phyloP scores from a whole-genome alignment of 1,284 basidiomycete genomes.

The Melampsora americana region DNA sequence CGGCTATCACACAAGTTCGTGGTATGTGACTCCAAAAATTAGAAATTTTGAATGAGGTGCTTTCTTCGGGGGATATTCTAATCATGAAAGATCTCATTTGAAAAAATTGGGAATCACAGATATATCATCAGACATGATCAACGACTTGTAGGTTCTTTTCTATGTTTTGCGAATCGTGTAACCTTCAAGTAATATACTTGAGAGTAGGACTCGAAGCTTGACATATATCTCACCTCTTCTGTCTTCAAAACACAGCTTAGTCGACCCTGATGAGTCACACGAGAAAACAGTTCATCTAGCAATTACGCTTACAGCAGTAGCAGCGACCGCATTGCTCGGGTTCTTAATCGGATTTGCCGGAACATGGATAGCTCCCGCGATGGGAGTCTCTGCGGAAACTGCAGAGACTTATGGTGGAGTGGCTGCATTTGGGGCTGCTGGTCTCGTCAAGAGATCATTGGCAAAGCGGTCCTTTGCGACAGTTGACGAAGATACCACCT shows the following conservation, averaged over 20 bases:
- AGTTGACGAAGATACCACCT: background rate
- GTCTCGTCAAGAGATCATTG: constrained; percentile 12
- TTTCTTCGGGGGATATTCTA: background rate
- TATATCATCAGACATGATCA: constrained; percentile 30
- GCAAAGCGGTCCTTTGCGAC: background rate
- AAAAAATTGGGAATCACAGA: background rate
- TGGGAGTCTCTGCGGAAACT: constrained; percentile 3
- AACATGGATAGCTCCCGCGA: constrained; percentile 5
- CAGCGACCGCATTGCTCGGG: constrained; percentile 5
- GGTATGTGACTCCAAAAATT: constrained; percentile 5
- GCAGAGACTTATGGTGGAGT: background rate
- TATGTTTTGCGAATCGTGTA: no score
- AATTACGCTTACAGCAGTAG: constrained; percentile 7
- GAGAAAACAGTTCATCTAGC: constrained; percentile 10
- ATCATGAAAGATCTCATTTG: background rate
- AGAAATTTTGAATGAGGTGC: background rate
- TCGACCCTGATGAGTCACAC: no score
- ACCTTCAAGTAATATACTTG: no score
- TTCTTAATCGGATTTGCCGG: constrained; percentile 5
- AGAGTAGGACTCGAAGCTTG: no score
- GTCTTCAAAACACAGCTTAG: no score
- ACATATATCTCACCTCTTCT: no score
- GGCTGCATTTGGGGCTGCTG: background rate
- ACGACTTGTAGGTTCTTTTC: constrained; percentile 20
- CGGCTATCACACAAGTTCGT: constrained; percentile 22